A percentile compares a stretch with the other conserved stretches of the same genome.
Conservation (phyloP, 2,329 filamentous ascomycete genomes). For the Beauveria medogensis region DNA sequence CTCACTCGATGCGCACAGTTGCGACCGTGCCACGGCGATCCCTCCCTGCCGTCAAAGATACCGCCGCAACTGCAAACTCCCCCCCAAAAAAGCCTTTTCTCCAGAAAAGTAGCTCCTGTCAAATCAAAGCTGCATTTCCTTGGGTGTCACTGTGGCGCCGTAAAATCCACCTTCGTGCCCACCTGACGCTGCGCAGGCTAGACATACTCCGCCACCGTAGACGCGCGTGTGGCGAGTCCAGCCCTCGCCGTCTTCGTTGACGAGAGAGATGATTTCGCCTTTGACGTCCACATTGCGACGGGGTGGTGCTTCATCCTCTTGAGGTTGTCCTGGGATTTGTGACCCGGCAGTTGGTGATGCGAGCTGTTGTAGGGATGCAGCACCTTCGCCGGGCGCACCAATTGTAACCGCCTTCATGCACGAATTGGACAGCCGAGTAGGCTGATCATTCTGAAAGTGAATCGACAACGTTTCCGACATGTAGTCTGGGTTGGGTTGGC, state of each 20-base stretch:
- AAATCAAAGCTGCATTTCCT: conserved; percentile 36
- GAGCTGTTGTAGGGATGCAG: conserved; percentile 22
- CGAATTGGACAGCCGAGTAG: conserved; percentile 31
- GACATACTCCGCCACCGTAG: conserved; percentile 49
- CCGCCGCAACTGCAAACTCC: background rate
- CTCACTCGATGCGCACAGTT: background rate
- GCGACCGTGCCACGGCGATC: background rate
- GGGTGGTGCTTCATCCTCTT: conserved; percentile 17
- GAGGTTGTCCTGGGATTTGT: background rate
- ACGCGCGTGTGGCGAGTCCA: conserved; percentile 53
- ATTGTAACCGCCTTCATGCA: conserved; percentile 35
- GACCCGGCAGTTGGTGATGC: conserved; percentile 37
- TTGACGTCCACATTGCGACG: conserved; percentile 34
- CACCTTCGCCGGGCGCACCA: conserved; percentile 20
- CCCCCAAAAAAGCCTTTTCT: background rate
- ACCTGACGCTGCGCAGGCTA: conserved; percentile 43
- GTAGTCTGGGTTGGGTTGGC: conserved; percentile 44
- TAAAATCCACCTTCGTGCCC: conserved; percentile 43
- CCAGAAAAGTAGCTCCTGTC: background rate
- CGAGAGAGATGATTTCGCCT: conserved; percentile 42
- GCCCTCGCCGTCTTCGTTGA: conserved; percentile 38
- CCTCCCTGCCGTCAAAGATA: background rate
- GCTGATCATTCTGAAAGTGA: conserved; percentile 20
- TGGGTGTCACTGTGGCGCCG: conserved; percentile 43
- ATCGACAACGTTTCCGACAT: conserved; percentile 27